Evolutionary conservation across 2,329 filamentous ascomycete species (phyloP).

Genomic region (Xenosphaeropsis pyriputrescens): DNA sequence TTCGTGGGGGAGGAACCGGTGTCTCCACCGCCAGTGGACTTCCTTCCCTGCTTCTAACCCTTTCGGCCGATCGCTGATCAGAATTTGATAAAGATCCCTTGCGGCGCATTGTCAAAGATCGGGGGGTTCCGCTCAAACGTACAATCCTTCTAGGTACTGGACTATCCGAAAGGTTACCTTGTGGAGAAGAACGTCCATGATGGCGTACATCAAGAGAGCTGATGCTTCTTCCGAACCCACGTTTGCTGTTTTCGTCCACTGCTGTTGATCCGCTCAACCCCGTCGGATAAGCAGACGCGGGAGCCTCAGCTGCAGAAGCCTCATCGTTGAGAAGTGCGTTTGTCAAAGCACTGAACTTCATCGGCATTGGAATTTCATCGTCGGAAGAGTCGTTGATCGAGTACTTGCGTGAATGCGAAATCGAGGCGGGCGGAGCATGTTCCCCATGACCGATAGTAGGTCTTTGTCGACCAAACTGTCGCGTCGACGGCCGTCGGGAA

Average conservation of each 20-base stretch:
- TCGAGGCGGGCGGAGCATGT: not conserved
- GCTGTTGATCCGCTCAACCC: not conserved
- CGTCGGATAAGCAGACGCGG: not conserved
- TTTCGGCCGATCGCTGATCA: constrained; percentile 9
- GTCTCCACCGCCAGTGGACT: constrained; percentile 16
- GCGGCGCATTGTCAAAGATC: constrained; percentile 11
- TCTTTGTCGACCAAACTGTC: constrained; percentile 37
- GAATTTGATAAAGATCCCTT: constrained; percentile 13
- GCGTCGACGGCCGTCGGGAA: constrained; percentile 33
- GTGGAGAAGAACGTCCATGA: not conserved
- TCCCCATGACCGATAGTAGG: constrained; percentile 16
- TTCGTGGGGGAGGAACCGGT: constrained; percentile 14
- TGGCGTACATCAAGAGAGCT: not conserved
- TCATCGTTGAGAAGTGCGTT: constrained; percentile 66
- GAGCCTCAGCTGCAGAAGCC: constrained; percentile 9
- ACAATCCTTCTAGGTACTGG: constrained; percentile 16
- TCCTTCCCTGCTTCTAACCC: constrained; percentile 8
- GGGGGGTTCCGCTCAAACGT: constrained; percentile 17
- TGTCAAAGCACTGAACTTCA: constrained; percentile 82
- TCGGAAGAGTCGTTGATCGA: constrained; percentile 74
- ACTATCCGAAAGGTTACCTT: constrained; percentile 5
- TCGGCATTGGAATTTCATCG: constrained; percentile 75
- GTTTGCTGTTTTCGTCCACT: not conserved
- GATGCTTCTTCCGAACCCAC: not conserved
- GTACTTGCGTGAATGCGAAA: constrained; percentile 25